Base-by-base conservation (phyloP, 169 alveolate species). In the Cytauxzoon felis region DNA sequence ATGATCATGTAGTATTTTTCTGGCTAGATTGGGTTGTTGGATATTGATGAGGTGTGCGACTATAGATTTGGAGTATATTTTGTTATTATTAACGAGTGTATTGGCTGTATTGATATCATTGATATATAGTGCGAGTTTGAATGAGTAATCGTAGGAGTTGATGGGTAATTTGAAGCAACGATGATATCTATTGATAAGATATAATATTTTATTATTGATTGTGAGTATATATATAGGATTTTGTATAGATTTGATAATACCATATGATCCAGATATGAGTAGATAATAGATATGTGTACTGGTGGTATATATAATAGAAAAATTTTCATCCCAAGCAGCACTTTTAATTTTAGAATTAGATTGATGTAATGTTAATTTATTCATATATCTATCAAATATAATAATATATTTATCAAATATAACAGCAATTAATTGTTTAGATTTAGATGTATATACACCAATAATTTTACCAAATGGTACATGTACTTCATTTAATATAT, bases 291-390 rank as follows among this genome's bases (percentile, higher is more conserved):
- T 56, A 16, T 62, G 75, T 23, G 79, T 80, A 38, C 78, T 72
- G n/a, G 87, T 80, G 4, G 87, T 68, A 45, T 61, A 80, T 3
- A 66, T 66, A 11, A 34, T 53, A 18, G 78, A 45, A 13, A 80
- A 50, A 32, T 66, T 65, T 7, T 68, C 75, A 53, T 85, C 72
- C 91, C 91, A 85, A 9, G 73, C 69, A 9, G 87, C 91, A 23
- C 85, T 78, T 61, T 85, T 85, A 3, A 85, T 68, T 26, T 76
- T 50, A 4, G 59, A 64, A n/a, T 72, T 60, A 19, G 60, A 68
- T 38, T 80, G 84, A 18, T 38, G 63, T 13, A 83, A 69, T 2
- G 85, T 70, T 19, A 85, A 24, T 30, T 81, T 72, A 33, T 43
- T 41, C 36, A 85, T 43, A 48, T 71, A 65, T 19, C 83, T 71